Conservation (phyloP, 2,329 filamentous ascomycete species). For the Fusarium sp. region DNA sequence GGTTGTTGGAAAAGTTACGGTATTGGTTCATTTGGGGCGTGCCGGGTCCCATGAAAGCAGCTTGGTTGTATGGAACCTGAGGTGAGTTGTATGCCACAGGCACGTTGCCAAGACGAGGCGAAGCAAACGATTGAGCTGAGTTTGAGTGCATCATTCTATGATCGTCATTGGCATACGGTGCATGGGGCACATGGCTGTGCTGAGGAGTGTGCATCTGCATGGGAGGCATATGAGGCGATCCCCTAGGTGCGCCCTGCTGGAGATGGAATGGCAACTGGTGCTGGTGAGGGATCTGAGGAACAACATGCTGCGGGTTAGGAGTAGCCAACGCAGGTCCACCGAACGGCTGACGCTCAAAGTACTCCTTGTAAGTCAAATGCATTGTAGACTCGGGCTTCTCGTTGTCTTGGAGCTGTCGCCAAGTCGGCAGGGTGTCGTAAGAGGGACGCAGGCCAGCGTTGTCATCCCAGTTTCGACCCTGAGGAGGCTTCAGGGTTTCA, state of each 20-base stretch:
- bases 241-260: constrained; percentile 76
- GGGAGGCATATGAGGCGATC: constrained; percentile 79
- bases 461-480: constrained; percentile 72
- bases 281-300: constrained; percentile 80
- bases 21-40: constrained; percentile 77
- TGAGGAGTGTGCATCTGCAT: constrained; percentile 82
- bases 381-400: constrained; percentile 75
- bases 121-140: constrained; percentile 85
- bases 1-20: constrained; percentile 76
- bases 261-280: constrained; percentile 87
- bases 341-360: constrained; percentile 77
- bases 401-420: constrained; percentile 78
- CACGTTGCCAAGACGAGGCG: constrained; percentile 78
- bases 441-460: constrained; percentile 87
- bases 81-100: constrained; percentile 77
- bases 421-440: constrained; percentile 86
- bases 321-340: constrained; percentile 70
- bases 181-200: constrained; percentile 73
- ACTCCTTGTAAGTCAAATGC: constrained; percentile 76
- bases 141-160: constrained; percentile 90
- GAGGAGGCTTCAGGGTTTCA: constrained; percentile 63
- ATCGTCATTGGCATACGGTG: constrained; percentile 79
- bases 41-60: constrained; percentile 75
- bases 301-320: constrained; percentile 74
- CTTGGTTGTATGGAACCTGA: constrained; percentile 77